Evolutionary conservation across 768 basidiomycete species (phyloP).

Genomic region (Collybiopsis confluens): DNA sequence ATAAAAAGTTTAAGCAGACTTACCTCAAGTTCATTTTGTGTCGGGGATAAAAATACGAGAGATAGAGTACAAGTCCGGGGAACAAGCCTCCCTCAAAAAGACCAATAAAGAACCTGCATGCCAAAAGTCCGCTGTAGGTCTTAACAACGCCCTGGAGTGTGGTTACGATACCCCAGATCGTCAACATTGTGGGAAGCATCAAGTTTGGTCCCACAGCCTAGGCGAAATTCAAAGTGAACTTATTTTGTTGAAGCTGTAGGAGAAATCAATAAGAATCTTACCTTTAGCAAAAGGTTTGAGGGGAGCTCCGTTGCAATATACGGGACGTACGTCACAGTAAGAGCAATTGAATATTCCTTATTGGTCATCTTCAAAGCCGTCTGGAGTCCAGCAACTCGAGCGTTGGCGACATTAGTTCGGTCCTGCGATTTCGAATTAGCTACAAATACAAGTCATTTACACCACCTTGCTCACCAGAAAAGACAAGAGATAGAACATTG

Average conservation of each 20-base stretch:
- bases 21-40: constrained; percentile 45
- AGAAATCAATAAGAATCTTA: not conserved
- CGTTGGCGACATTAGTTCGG: constrained; percentile 55
- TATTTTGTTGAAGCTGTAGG: not conserved
- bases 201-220: constrained; percentile 51
- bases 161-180: constrained; percentile 63
- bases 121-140: constrained; percentile 39
- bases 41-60: constrained; percentile 38
- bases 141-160: constrained; percentile 57
- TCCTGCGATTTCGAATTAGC: constrained; percentile 27
- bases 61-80: constrained; percentile 35
- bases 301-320: constrained; percentile 59
- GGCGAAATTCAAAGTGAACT: constrained; percentile 5
- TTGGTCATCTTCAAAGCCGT: constrained; percentile 46
- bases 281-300: constrained; percentile 56
- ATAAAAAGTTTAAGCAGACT: constrained; percentile 7
- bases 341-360: constrained; percentile 44
- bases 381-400: constrained; percentile 57
- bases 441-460: not conserved
- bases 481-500: constrained; percentile 36
- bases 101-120: constrained; percentile 48
- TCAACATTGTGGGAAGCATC: constrained; percentile 56
- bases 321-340: constrained; percentile 47
- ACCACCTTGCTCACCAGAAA: constrained; percentile 40
- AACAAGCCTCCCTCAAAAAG: constrained; percentile 53